phyloP scores from a whole-genome alignment of 495 filamentous ascomycete species.

The Podospora tetraspora region DNA sequence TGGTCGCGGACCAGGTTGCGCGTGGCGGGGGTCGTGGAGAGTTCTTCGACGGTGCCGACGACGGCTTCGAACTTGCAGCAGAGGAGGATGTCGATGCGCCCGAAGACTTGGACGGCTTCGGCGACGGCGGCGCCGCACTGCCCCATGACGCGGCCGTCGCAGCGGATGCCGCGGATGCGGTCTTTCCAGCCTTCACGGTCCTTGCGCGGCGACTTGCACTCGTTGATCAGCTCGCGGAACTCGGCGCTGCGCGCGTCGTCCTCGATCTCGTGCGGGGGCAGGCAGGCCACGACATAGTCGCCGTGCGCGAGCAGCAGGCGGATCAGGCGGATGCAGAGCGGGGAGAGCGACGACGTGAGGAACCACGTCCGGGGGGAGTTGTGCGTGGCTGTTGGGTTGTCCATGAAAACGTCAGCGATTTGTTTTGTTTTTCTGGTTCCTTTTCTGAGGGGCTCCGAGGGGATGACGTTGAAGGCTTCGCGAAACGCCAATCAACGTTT shows the following conservation, averaged over 20 bases:
- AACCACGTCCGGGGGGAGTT: conserved; percentile 75
- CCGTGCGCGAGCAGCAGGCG: conserved; percentile 76
- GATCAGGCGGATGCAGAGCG: conserved; percentile 66
- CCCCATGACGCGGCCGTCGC: conserved; percentile 53
- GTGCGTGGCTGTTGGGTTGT: conserved; percentile 44
- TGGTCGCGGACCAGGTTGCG: conserved; percentile 78
- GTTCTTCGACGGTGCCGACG: conserved; percentile 87
- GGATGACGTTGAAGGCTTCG: conserved; percentile 3
- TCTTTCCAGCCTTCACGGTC: conserved; percentile 55
- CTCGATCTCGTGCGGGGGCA: conserved; percentile 63
- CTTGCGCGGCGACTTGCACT: conserved; percentile 52
- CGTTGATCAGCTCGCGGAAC: conserved; percentile 52
- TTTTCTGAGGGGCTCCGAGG: neutral
- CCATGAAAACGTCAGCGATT: conserved; percentile 25
- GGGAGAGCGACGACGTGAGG: conserved; percentile 74
- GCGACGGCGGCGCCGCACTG: conserved; percentile 77
- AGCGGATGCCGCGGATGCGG: conserved; percentile 49
- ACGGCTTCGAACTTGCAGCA: conserved; percentile 86
- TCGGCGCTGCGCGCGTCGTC: conserved; percentile 52
- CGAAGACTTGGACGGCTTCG: conserved; percentile 76
- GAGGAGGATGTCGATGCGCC: conserved; percentile 80
- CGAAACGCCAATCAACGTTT: conserved; percentile 6
- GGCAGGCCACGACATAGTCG: conserved; percentile 75
- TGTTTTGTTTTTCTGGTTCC: neutral
- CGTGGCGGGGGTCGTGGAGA: conserved; percentile 65